phyloP scores from a whole-genome alignment of 495 filamentous ascomycete genomes.

The Peziza echinospora region DNA sequence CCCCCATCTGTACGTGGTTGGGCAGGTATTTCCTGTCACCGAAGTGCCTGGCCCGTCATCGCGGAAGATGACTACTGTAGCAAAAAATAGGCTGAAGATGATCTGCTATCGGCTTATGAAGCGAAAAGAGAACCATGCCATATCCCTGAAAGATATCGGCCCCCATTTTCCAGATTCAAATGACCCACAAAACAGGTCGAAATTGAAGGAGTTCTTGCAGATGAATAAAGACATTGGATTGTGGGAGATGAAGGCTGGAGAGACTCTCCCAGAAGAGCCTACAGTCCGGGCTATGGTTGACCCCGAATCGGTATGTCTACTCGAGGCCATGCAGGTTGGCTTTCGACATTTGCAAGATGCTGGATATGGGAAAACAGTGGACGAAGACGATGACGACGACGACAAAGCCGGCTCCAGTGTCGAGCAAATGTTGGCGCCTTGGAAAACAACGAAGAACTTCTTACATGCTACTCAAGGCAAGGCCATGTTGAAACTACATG shows the following conservation, averaged over 20 bases:
- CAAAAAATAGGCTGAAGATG: slow-evolving; percentile 92
- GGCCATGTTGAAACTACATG: slow-evolving; percentile 87
- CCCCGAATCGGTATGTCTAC: slow-evolving; percentile 79
- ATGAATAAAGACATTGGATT: slow-evolving; percentile 67
- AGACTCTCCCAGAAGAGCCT: slow-evolving; percentile 52
- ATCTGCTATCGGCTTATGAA: slow-evolving; percentile 67
- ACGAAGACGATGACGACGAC: slow-evolving; percentile 41
- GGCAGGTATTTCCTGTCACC: slow-evolving; percentile 73
- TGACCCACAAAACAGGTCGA: slow-evolving; percentile 86
- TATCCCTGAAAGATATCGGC: slow-evolving; percentile 59
- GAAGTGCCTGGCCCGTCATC: slow-evolving; percentile 88
- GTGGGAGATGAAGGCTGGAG: slow-evolving; percentile 54
- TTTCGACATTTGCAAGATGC: slow-evolving; percentile 63
- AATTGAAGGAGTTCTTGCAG: slow-evolving; percentile 84
- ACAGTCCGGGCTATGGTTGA: slow-evolving; percentile 68
- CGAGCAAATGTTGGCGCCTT: slow-evolving; percentile 81
- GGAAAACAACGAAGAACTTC: slow-evolving; percentile 89
- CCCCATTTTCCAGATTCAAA: slow-evolving; percentile 71
- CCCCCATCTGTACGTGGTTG: slow-evolving; percentile 71
- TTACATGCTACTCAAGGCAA: slow-evolving; percentile 81
- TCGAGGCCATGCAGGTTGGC: slow-evolving; percentile 94
- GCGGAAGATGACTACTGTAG: slow-evolving; percentile 77
- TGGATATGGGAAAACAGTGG: slow-evolving; percentile 50
- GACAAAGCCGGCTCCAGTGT: slow-evolving; percentile 40
- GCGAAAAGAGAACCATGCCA: slow-evolving; percentile 42